These are phyloP conservation scores for Cardamine resedifolia DNA, from an alignment of 345 rosid species.

Conservation along the genomic window DNA sequence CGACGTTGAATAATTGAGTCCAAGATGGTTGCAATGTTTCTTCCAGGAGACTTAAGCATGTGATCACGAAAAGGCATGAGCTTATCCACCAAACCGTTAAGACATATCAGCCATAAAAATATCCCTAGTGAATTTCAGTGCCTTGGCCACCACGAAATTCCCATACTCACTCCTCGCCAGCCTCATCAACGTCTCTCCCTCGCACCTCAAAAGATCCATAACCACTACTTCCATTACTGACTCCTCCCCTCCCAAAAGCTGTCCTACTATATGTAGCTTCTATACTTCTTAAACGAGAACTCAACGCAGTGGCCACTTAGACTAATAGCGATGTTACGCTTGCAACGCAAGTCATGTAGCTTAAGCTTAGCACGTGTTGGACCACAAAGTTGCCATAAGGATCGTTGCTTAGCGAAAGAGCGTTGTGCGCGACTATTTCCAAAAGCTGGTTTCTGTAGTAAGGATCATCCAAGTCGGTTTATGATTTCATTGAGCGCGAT, in stretches of 20 bases:
- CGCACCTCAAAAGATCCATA: not conserved
- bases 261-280: not conserved
- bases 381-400: constrained; percentile 2
- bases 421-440: not conserved
- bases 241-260: not conserved
- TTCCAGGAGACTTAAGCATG: not conserved
- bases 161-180: constrained; percentile 2
- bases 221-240: not conserved
- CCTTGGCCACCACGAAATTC: constrained; percentile 7
- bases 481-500: constrained; percentile 11
- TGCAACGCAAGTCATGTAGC: constrained; percentile 1
- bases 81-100: not conserved
- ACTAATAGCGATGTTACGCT: not conserved
- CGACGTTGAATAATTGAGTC: not conserved
- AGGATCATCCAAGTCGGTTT: not conserved
- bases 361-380: not conserved
- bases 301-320: not conserved
- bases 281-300: not conserved
- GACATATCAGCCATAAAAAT: not conserved
- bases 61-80: not conserved
- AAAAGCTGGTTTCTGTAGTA: not conserved
- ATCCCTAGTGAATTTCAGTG: not conserved
- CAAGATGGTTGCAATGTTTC: constrained; percentile 4
- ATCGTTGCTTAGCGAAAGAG: constrained; percentile 4
- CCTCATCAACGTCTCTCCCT: not conserved